Percentiles rank a stretch among this genome's conserved stretches.
Conservation (phyloP, 257 asterid species). For the Striga asiatica region DNA sequence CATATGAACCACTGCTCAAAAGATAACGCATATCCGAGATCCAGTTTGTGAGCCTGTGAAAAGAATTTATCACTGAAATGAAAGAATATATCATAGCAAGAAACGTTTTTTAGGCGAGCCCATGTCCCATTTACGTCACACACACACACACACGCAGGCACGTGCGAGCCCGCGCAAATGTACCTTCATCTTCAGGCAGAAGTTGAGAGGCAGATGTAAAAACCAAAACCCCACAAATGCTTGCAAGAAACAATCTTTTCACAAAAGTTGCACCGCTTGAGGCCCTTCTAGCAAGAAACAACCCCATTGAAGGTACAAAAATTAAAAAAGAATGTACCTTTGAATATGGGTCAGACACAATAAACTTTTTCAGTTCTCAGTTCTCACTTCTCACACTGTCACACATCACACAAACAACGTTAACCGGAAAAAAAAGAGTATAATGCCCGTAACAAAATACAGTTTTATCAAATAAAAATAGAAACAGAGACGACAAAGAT, state of each 20-base stretch:
- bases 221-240: conserved; percentile 17
- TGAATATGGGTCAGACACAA: background rate
- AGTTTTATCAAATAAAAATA: background rate
- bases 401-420: background rate
- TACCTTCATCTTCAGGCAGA: conserved; percentile 43
- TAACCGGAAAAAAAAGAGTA: background rate
- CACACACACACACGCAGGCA: background rate
- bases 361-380: too few relatives aligned
- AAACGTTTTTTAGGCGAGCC: background rate
- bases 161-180: background rate
- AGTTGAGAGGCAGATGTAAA: conserved; percentile 36
- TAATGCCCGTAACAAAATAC: too few relatives aligned
- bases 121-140: background rate
- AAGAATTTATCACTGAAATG: too few relatives aligned
- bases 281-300: background rate
- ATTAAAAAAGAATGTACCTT: background rate
- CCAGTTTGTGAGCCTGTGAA: too few relatives aligned
- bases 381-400: too few relatives aligned
- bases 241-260: conserved; percentile 1
- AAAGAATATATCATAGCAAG: too few relatives aligned
- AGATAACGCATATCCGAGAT: too few relatives aligned
- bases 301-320: background rate
- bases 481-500: background rate
- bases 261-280: background rate
- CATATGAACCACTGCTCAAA: too few relatives aligned